These are phyloP conservation scores for Podospora anserina DNA, from an alignment of 495 filamentous ascomycete species.

Conservation along the genomic window DNA sequence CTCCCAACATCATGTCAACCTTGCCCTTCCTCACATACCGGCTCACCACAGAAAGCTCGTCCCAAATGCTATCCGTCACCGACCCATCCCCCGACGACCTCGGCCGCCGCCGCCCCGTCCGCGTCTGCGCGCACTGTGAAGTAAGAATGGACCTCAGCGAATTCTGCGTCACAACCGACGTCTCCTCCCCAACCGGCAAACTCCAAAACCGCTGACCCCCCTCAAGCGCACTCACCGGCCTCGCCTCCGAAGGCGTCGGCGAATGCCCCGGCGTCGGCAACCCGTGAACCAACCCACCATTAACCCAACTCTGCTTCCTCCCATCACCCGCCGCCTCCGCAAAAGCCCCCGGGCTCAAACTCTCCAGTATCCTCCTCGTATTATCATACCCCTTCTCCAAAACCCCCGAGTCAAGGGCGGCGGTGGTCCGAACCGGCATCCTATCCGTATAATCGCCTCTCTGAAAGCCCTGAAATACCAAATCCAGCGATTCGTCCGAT, in stretches of 20 bases:
- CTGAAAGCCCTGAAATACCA: slow-evolving; percentile 33
- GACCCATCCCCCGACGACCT: background rate
- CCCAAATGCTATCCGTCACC: background rate
- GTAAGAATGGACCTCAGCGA: slow-evolving; percentile 39
- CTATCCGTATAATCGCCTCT: slow-evolving; percentile 24
- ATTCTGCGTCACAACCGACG: slow-evolving; percentile 44
- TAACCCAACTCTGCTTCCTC: background rate
- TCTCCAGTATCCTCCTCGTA: background rate
- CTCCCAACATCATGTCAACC: slow-evolving; percentile 44
- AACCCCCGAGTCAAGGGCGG: background rate
- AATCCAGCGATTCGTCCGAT: slow-evolving; percentile 28
- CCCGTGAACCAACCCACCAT: slow-evolving; percentile 13
- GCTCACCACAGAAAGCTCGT: background rate
- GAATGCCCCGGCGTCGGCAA: slow-evolving; percentile 21
- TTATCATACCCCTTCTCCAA: background rate
- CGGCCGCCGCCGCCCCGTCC: background rate
- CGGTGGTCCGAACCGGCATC: background rate
- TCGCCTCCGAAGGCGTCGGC: slow-evolving; percentile 15
- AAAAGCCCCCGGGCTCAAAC: background rate
- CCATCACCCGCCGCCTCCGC: background rate
- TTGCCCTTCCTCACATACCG: slow-evolving; percentile 17
- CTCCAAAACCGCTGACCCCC: slow-evolving; percentile 32
- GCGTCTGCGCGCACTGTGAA: slow-evolving; percentile 30
- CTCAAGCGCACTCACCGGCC: slow-evolving; percentile 21
- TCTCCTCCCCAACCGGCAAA: slow-evolving; percentile 33